These are phyloP conservation scores for Rhinocladiella similis DNA, from an alignment of 2,329 filamentous ascomycete species.

Conservation along the genomic window DNA sequence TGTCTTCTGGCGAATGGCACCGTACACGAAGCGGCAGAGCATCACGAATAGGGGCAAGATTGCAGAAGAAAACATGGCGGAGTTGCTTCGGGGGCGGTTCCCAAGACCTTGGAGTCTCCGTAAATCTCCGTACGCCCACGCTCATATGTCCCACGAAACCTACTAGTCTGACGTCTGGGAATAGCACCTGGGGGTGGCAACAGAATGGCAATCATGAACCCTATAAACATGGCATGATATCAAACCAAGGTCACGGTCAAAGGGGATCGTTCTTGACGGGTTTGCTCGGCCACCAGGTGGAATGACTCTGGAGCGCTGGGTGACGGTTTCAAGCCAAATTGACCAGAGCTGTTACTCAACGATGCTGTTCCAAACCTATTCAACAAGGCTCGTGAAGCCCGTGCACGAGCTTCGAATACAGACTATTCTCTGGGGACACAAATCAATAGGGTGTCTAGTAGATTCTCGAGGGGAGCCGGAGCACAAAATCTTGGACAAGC, in stretches of 20 bases:
- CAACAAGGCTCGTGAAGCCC: too few species aligned
- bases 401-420: too few species aligned
- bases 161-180: too few species aligned
- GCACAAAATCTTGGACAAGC: too few species aligned
- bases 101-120: constrained; percentile 22
- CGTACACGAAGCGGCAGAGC: not conserved
- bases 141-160: too few species aligned
- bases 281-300: not conserved
- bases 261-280: not conserved
- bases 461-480: too few species aligned
- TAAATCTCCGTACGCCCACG: constrained; percentile 15
- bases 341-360: too few species aligned
- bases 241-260: not conserved
- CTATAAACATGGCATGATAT: not conserved
- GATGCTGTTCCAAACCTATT: too few species aligned
- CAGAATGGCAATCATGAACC: not conserved
- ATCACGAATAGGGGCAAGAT: not conserved
- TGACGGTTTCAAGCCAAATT: too few species aligned
- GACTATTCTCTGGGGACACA: too few species aligned
- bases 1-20: constrained; percentile 22
- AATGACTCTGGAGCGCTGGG: not conserved
- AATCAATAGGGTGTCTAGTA: too few species aligned
- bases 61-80: constrained; percentile 11
- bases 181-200: not conserved
- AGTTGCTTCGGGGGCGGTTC: constrained; percentile 11